Conservation (phyloP, 139 green algal genomes). For the Astrephomene gubernaculifera region DNA sequence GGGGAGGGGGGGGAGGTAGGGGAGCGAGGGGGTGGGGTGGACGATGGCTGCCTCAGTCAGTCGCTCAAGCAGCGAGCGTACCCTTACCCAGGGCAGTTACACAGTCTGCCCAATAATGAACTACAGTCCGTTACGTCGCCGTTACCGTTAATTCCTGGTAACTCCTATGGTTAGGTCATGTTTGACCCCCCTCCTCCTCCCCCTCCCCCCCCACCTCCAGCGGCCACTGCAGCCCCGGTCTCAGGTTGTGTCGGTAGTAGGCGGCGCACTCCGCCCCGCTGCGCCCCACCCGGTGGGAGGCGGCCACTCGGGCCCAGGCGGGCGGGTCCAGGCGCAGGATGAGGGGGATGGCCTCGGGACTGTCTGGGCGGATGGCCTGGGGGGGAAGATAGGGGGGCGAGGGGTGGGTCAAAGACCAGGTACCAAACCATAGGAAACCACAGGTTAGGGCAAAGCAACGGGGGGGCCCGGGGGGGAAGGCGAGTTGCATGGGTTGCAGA, state of each 20-base stretch:
- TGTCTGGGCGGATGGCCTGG: conserved; percentile 15
- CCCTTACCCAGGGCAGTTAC: too few relatives aligned
- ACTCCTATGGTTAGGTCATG: too few relatives aligned
- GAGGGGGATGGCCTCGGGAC: conserved; percentile 11
- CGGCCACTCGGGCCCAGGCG: conserved; percentile 12
- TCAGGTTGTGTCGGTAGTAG: conserved; percentile 40
- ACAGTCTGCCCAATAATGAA: too few relatives aligned
- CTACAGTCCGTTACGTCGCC: too few relatives aligned
- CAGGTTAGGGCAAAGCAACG: too few relatives aligned
- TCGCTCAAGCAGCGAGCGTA: too few relatives aligned
- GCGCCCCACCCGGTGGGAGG: conserved; percentile 18
- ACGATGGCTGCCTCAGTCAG: too few relatives aligned
- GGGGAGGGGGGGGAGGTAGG: too few relatives aligned
- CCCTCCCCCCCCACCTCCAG: conserved; percentile 4
- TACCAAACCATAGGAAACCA: too few relatives aligned
- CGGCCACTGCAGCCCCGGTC: conserved; percentile 27
- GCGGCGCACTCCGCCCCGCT: conserved; percentile 18
- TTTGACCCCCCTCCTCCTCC: neutral
- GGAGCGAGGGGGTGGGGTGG: too few relatives aligned
- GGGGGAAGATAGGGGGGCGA: neutral
- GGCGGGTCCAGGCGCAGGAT: conserved; percentile 24
- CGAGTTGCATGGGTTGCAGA: too few relatives aligned
- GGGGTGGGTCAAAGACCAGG: neutral
- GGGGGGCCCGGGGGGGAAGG: neutral
- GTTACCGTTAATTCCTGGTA: too few relatives aligned